Base-by-base conservation (phyloP, 1,284 basidiomycete genomes). In the Apiotrichum porosum region DNA sequence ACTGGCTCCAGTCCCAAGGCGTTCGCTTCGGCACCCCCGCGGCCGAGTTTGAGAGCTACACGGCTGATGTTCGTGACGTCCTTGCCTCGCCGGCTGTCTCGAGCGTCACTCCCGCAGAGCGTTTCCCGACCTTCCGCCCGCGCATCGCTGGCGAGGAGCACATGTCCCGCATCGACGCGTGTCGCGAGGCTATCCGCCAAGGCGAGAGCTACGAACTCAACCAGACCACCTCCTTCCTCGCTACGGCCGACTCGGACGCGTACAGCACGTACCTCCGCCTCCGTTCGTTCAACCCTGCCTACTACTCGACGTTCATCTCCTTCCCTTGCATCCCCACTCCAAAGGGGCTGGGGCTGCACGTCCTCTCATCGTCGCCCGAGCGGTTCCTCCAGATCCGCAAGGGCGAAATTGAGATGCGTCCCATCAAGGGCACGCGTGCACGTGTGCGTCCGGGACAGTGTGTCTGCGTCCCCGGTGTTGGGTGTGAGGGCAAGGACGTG, bases 151-250 rank as follows among this genome's bases (percentile, higher is more conserved):
- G 69, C 45, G 38, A 71, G 0, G 65, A 69, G 2, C 97, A 97
- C 74, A 82, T 85, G 45, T 72, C 78, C 15, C 81, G 81, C 34
- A 91, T 97, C 60, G 76, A 82, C 26, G 66, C 76, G 31, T 87
- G 88, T 10, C 83, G 91, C 62, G 83, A 86, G 45, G 79, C 81
- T 45, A 83, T 97, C 19, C 83, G 79, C 47, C 78, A 84, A 32
- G 93, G 93, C 6, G 87, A 97, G 67, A 91, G 89, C n/a, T 97
- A 97, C 72, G 93, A 97, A 66, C 79, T 97, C 18, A 97, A 94
- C 62, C 77, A 97, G 34, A 97, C 93, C 0, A 93, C 88, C 1
- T 81, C 80, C 10, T 80, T 80, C 61, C 52, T 65, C 5, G 68
- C 76, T 0, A 45, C 44, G 1, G 50, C 73, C 0, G 37, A 76